Conservation (phyloP, 2,329 filamentous ascomycete genomes). For the Phaeosphaeria sp. region DNA sequence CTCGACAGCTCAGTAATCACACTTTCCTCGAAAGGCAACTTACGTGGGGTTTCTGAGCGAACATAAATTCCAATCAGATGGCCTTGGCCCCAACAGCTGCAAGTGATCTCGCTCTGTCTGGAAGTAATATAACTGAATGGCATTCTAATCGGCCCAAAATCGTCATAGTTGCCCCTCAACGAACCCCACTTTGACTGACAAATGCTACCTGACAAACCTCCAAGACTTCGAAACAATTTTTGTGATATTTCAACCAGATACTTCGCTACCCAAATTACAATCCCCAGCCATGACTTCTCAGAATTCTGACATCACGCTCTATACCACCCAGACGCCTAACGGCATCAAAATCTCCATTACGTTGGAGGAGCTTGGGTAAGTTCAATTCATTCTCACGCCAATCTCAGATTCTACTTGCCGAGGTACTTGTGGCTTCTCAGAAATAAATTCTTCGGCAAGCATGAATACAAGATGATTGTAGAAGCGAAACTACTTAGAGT, state of each 20-base stretch:
- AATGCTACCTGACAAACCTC: neutral
- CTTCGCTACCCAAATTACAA: neutral
- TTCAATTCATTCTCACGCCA: neutral
- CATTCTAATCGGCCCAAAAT: constrained; percentile 33
- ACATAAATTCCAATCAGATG: too few species aligned
- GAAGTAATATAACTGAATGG: too few species aligned
- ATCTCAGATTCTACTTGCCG: too few species aligned
- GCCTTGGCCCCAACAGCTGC: too few species aligned
- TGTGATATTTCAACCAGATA: neutral
- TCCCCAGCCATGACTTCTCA: constrained; percentile 30
- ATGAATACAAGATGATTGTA: too few species aligned
- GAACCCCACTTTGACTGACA: constrained; percentile 20
- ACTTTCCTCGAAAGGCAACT: neutral
- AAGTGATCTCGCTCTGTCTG: too few species aligned
- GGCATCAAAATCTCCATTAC: constrained; percentile 89
- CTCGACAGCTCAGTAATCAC: neutral
- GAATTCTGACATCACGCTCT: constrained; percentile 74
- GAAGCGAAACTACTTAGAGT: too few species aligned
- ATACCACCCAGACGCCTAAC: constrained; percentile 84
- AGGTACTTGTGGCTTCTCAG: too few species aligned
- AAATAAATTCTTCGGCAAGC: too few species aligned
- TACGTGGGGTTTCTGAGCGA: neutral
- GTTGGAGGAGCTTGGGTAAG: constrained; percentile 76
- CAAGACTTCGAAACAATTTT: neutral
- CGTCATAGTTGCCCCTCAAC: constrained; percentile 36